Conservation (phyloP, 176 grass and related monocot species). For the Alopecurus myosuroides region DNA sequence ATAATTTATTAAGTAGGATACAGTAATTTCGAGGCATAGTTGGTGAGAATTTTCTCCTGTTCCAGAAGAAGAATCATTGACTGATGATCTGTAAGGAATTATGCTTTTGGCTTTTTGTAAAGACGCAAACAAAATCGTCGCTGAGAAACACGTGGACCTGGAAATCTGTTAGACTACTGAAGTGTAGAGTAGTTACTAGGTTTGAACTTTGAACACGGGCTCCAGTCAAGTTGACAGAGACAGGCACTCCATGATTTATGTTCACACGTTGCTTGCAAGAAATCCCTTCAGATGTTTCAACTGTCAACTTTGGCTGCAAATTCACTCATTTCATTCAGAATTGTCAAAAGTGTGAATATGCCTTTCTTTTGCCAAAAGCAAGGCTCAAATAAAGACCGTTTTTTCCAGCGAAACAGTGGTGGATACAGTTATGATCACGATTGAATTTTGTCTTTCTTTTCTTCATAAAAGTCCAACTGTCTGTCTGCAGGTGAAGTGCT, state of each 20-base stretch:
- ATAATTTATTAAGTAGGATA: background rate
- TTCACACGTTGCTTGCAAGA: constrained; percentile 11
- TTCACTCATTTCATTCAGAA: background rate
- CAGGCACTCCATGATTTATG: background rate
- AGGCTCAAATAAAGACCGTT: background rate
- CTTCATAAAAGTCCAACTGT: background rate
- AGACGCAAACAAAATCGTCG: constrained; percentile 22
- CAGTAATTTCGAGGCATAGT: background rate
- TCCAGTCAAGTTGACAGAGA: constrained; percentile 33
- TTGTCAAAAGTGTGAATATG: background rate
- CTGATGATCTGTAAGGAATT: background rate
- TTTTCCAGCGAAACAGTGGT: background rate
- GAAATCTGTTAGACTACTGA: background rate
- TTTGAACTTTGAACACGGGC: constrained; percentile 29
- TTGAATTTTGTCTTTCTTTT: background rate
- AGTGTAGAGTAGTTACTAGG: constrained; percentile 9
- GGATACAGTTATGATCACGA: background rate
- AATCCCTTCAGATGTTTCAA: constrained; percentile 26
- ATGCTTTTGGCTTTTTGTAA: background rate
- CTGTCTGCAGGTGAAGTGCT: constrained; percentile 82
- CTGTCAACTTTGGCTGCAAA: constrained; percentile 32
- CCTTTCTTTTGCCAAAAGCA: constrained; percentile 2
- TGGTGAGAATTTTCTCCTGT: background rate
- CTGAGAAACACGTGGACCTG: constrained; percentile 10
- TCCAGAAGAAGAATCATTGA: constrained; percentile 34